These are phyloP conservation scores for Ceratobasidium sp. DNA, from an alignment of 1,284 basidiomycete species.

Conservation along the genomic window DNA sequence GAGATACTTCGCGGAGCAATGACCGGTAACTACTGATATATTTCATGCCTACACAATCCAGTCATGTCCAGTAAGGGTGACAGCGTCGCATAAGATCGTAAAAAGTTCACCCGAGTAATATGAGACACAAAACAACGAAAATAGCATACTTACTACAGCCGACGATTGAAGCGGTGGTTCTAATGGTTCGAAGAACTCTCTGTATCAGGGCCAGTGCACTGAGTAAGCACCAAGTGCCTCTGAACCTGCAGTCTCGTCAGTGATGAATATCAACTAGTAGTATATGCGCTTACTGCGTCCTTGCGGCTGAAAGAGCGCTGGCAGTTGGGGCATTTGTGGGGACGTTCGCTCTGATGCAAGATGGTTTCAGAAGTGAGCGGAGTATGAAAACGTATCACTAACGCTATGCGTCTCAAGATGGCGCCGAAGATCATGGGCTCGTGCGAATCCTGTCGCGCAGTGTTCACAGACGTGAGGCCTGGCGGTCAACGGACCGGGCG, in stretches of 20 bases:
- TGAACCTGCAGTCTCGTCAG: constrained; percentile 15
- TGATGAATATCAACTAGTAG: background rate
- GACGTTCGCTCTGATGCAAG: constrained; percentile 18
- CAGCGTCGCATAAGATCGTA: background rate
- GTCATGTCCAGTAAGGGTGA: background rate
- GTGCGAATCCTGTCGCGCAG: constrained; percentile 32
- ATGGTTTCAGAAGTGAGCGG: background rate
- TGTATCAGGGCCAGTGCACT: background rate
- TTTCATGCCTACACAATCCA: background rate
- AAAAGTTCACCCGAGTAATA: background rate
- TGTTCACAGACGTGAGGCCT: constrained; percentile 35
- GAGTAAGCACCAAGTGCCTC: constrained; percentile 22
- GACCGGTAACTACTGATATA: background rate
- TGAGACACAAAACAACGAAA: background rate
- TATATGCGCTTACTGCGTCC: constrained; percentile 15
- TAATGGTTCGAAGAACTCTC: constrained; percentile 24
- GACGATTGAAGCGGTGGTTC: background rate
- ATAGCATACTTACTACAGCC: background rate
- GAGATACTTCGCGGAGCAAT: background rate
- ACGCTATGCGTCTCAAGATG: constrained; percentile 35
- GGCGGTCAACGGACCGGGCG: constrained; percentile 25
- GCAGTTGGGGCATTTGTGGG: constrained; percentile 33
- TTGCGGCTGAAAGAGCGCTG: constrained; percentile 34
- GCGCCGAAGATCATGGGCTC: constrained; percentile 33
- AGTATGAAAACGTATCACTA: background rate